Evolutionary conservation across 2,329 filamentous ascomycete species (phyloP), one percentile per base, ranked within the genome.

Genomic region (Tolypocladium sp.): DNA sequence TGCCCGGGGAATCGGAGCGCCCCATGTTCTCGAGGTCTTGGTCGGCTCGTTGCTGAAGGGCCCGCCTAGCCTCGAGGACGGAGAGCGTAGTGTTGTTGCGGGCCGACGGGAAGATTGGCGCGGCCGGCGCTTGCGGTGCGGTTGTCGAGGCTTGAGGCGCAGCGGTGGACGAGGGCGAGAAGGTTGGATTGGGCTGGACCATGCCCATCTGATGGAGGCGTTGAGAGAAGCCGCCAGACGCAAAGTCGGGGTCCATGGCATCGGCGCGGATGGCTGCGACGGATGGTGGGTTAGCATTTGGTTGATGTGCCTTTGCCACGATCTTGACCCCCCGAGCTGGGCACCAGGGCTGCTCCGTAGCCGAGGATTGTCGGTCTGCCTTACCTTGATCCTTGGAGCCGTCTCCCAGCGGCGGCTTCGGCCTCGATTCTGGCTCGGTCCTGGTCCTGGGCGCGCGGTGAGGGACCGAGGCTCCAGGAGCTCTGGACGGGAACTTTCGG

Each of bases 161-260:
- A 9, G 74, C 79, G 2, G 72, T 80, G 9, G 81, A 83, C 2
- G 80, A 82, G 30, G 78, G 73, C 7, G 81, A 83, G 54, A 75
- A 78, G 5, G 79, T 82, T 37, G 82, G 81, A 62, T 79, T 81
- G 5, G 82, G 81, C 54, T 80, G 75, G 10, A 76, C 81, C 37
- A 83, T 72, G 66, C 82, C 82, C 77, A 85, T 82, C 62, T 80
- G 71, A 33, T 75, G 75, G 6, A 85, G 75, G 20, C 82, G 80
- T 55, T 71, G 71, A 10, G 81, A 77, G 68, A 82, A 84, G 62
- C 71, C 76, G n/a, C 73, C 67, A 52, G 74, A 70, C 22, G 71
- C 62, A 41, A 69, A 65, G 64, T 80, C 74, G n/a, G 78, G 74
- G 59, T 78, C 74, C 61, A 65, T 64, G 41, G 70, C 70, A 60